Evolutionary conservation across 2,329 filamentous ascomycete genomes (phyloP).

Genomic region (Ceratocystis cacaofunesta): DNA sequence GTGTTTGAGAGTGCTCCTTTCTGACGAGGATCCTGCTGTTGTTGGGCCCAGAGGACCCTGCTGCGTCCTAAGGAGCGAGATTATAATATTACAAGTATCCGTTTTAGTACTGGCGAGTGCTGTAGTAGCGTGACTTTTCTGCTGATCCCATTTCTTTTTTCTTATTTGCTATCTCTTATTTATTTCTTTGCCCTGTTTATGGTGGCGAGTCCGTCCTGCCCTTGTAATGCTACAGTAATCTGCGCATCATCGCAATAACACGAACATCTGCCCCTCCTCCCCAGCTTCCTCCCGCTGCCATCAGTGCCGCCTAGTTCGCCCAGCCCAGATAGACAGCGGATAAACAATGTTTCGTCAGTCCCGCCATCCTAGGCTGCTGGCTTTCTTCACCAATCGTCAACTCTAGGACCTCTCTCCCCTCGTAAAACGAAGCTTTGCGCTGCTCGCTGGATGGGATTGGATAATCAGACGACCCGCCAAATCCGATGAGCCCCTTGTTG

Average conservation of each 20-base stretch:
- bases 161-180: not conserved
- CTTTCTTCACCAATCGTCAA: not conserved
- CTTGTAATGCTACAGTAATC: not conserved
- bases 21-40: not conserved
- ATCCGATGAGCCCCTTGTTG: not conserved
- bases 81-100: not conserved
- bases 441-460: not conserved
- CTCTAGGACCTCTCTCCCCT: not conserved
- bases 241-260: not conserved
- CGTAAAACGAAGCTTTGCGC: not conserved
- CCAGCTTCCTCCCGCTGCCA: slow-evolving; percentile 4
- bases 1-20: no score
- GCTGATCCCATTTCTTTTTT: not conserved
- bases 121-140: not conserved
- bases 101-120: not conserved
- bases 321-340: not conserved
- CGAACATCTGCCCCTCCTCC: not conserved
- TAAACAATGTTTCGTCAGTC: not conserved
- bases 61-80: not conserved
- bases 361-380: not conserved
- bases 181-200: no score
- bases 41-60: not conserved
- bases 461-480: not conserved
- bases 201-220: no score
- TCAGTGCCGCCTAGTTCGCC: not conserved